These are phyloP conservation scores for Drechslerella coelobrocha DNA, from an alignment of 2,329 filamentous ascomycete species.

Conservation along the genomic window DNA sequence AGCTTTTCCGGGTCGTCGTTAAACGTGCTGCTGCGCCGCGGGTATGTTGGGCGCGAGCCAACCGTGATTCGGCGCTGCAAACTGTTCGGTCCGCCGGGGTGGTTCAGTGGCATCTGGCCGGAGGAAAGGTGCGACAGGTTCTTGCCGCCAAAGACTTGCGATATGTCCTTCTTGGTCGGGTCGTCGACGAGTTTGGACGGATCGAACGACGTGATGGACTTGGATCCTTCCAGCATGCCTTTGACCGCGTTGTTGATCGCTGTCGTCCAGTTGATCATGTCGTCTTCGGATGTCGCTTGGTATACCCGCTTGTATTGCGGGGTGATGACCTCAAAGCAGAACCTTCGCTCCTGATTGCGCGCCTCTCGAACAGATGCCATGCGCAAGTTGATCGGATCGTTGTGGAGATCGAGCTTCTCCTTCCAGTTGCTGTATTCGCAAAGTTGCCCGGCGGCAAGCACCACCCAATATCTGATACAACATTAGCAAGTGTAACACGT, in stretches of 20 bases:
- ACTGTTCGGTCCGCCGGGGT: conserved; percentile 61
- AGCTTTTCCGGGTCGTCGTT: conserved; percentile 86
- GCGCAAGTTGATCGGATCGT: conserved; percentile 95
- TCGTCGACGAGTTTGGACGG: conserved; percentile 55
- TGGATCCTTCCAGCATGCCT: conserved; percentile 86
- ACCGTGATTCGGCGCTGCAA: conserved; percentile 88
- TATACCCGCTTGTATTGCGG: conserved; percentile 95
- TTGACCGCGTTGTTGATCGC: conserved; percentile 97
- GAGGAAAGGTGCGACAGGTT: conserved; percentile 58
- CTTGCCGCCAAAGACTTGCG: conserved; percentile 55
- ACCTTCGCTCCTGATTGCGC: conserved; percentile 88
- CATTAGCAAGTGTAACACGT: conserved; percentile 12
- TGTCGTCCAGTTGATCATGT: conserved; percentile 95
- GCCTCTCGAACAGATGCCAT: conserved; percentile 97
- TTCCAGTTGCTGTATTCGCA: conserved; percentile 99
- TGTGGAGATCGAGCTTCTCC: conserved; percentile 92
- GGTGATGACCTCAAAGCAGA: conserved; percentile 98
- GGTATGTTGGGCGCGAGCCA: conserved; percentile 79
- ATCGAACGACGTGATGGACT: conserved; percentile 62
- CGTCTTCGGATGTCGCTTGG: conserved; percentile 95
- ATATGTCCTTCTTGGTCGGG: conserved; percentile 46
- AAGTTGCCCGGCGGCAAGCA: conserved; percentile 92
- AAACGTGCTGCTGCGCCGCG: conserved; percentile 72
- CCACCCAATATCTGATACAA: conserved; percentile 87
- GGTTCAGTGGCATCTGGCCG: conserved; percentile 47